Conservation (phyloP, 306 rosid species). For the Acacia acuminata region DNA sequence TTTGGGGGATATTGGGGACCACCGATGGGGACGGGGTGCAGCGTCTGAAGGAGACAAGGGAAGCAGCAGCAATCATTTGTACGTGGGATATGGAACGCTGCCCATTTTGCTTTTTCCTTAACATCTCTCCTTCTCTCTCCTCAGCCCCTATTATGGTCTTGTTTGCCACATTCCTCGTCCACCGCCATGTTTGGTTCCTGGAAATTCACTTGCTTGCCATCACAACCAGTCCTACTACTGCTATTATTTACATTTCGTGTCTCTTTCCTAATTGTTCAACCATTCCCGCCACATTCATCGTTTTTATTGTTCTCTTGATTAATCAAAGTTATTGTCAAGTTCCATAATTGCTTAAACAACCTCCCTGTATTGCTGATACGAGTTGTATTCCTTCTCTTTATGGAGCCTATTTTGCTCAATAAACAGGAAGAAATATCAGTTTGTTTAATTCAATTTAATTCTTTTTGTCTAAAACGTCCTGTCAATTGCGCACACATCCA, state of each 20-base stretch:
- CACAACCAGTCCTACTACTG: too few species aligned
- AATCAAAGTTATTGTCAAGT: not conserved
- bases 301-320: not conserved
- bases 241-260: not conserved
- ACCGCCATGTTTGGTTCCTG: too few species aligned
- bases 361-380: not conserved
- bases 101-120: not conserved
- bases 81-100: conserved; percentile 26
- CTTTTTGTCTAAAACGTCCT: too few species aligned
- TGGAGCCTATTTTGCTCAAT: too few species aligned
- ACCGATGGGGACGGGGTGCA: not conserved
- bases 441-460: too few species aligned
- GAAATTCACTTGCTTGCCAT: too few species aligned
- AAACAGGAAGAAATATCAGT: too few species aligned
- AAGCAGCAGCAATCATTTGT: conserved; percentile 49
- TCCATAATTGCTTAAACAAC: not conserved
- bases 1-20: not conserved
- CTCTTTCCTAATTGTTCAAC: not conserved
- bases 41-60: not conserved
- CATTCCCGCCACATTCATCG: not conserved
- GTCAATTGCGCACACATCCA: too few species aligned
- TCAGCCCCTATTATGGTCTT: too few species aligned
- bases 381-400: too few species aligned
- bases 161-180: not conserved
- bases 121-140: not conserved